Evolutionary conservation across 352 stramenopile species (phyloP), one percentile per base, ranked within the genome.

Genomic region (Phytophthora idaei): DNA sequence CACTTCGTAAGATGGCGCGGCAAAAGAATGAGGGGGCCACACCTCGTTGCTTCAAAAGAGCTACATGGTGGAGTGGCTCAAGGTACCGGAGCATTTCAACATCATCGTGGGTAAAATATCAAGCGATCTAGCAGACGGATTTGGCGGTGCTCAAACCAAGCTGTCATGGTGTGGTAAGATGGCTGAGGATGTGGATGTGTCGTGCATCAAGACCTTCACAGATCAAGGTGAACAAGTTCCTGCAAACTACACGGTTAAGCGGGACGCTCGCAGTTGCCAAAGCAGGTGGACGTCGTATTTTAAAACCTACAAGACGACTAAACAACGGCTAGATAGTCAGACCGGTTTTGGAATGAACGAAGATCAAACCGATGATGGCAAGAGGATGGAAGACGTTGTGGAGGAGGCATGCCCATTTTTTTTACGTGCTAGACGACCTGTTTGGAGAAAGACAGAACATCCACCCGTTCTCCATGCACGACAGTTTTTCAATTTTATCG

Each of bases 401-500:
- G 31, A 55, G 14, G 32, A 55, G n/a, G 55, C 44, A 4, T 49
- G 55, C 12, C 44, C 55, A 28, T 55, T 36, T 27, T 27, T 55
- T 39, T n/a, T 55, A 61, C 4, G n/a, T 7, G 2, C 1, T 53
- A 4, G 55, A 62, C 39, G 0, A 39, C 3, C 32, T 29, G 15
- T 62, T 62, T 62, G 55, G 32, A 0, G 15, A 55, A 15, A 14
- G 54, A 1, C 54, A 61, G 45, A 61, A 61, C 17, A 14, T 61
- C 0, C n/a, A 34, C 1, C 55, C 55, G 3, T 21, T 21, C 21
- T 46, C 44, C 53, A 25, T 29, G 14, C 21, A 52, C 8, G 54
- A 34, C 29, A 52, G 28, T 9, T 41, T 28, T 28, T 41, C 28
- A 6, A 34, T 34, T 34, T 6, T 28, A 15, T 8, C 47, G 14